phyloP scores from a whole-genome alignment of 495 filamentous ascomycete species.

The Pyrenula massariospora region DNA sequence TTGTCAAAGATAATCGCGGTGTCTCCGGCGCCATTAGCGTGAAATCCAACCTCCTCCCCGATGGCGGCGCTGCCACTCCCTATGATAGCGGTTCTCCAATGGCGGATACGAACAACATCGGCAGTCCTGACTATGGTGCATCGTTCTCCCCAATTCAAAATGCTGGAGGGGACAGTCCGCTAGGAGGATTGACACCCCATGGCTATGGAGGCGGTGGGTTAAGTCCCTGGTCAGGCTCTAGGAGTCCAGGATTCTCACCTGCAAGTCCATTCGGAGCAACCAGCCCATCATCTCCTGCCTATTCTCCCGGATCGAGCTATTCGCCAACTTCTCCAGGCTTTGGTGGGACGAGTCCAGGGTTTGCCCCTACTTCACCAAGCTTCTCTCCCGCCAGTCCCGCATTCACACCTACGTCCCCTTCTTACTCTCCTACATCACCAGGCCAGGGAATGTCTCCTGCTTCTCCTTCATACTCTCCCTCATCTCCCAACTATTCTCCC shows the following conservation, averaged over 20 bases:
- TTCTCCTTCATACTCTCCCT: constrained; percentile 68
- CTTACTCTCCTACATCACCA: constrained; percentile 77
- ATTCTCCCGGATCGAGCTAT: constrained; percentile 62
- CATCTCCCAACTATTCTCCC: constrained; percentile 73
- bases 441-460: constrained; percentile 44
- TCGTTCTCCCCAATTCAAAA: constrained; percentile 83
- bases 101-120: constrained; percentile 62
- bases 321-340: constrained; percentile 54
- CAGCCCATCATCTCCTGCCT: constrained; percentile 66
- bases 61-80: constrained; percentile 74
- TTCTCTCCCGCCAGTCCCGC: constrained; percentile 59
- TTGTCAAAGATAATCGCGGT: constrained; percentile 79
- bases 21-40: constrained; percentile 64
- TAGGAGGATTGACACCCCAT: constrained; percentile 52
- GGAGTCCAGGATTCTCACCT: constrained; percentile 62
- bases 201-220: constrained; percentile 46
- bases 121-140: constrained; percentile 68
- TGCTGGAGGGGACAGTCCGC: constrained; percentile 57
- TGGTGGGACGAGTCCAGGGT: constrained; percentile 43
- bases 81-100: constrained; percentile 89
- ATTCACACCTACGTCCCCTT: constrained; percentile 66
- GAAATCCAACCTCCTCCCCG: constrained; percentile 55
- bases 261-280: constrained; percentile 67
- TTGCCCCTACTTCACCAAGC: constrained; percentile 31
- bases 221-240: constrained; percentile 42